phyloP scores from a whole-genome alignment of 768 basidiomycete species.

The Coprinopsis strossmayeri region DNA sequence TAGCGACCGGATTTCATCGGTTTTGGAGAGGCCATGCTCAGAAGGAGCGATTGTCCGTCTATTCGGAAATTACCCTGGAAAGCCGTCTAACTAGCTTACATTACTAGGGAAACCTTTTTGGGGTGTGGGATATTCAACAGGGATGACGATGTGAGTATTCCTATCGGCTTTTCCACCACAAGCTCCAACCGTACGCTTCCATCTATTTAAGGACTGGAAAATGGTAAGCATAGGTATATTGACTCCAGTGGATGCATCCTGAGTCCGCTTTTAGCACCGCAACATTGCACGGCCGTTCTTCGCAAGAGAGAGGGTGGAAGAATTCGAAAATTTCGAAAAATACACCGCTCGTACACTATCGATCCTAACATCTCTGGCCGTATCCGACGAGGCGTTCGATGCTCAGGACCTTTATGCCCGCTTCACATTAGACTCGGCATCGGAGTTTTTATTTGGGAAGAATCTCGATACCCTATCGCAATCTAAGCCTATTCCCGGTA shows the following conservation, averaged over 20 bases:
- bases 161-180: not conserved
- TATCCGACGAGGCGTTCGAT: slow-evolving; percentile 41
- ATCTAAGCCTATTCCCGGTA: slow-evolving; percentile 42
- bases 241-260: not conserved
- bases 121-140: slow-evolving; percentile 75
- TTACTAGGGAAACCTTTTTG: slow-evolving; percentile 48
- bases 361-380: slow-evolving; percentile 36
- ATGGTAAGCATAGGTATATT: slow-evolving; percentile 32
- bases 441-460: slow-evolving; percentile 66
- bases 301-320: slow-evolving; percentile 61
- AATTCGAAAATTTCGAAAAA: slow-evolving; percentile 62
- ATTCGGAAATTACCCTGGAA: not conserved
- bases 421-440: slow-evolving; percentile 66
- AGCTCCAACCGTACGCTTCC: not conserved
- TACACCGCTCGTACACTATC: slow-evolving; percentile 42
- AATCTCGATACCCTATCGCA: slow-evolving; percentile 56
- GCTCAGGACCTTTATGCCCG: slow-evolving; percentile 63
- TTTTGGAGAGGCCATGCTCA: slow-evolving; percentile 64
- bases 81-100: not conserved
- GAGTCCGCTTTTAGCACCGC: slow-evolving; percentile 42
- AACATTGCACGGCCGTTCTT: slow-evolving; percentile 68
- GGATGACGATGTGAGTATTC: slow-evolving; percentile 52
- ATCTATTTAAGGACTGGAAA: slow-evolving; percentile 47
- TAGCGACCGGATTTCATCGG: slow-evolving; percentile 57
- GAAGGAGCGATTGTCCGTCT: slow-evolving; percentile 58